Percentiles rank a stretch among this genome's conserved stretches.
phyloP scores from a whole-genome alignment of 2,329 filamentous ascomycete genomes.

The Chaetoscypha palmicola region DNA sequence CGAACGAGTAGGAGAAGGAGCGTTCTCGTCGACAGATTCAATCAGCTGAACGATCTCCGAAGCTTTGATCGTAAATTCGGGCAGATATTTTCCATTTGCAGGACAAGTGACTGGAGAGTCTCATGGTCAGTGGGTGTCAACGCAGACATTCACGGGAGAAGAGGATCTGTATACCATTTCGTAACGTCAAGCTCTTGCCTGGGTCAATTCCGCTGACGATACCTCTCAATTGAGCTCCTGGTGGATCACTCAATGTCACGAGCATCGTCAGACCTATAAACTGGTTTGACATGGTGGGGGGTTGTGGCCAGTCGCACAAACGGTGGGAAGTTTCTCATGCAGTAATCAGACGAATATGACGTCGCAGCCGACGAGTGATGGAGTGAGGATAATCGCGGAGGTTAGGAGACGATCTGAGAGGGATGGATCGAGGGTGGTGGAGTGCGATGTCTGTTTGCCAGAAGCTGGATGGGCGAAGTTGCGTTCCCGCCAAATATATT shows the following conservation, averaged over 20 bases:
- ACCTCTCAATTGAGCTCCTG: slow-evolving; percentile 30
- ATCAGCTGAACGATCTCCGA: slow-evolving; percentile 29
- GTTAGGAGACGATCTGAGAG: too few relatives aligned
- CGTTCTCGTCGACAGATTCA: slow-evolving; percentile 28
- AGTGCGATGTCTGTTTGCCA: too few relatives aligned
- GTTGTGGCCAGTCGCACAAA: slow-evolving; percentile 10
- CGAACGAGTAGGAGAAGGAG: slow-evolving; percentile 4
- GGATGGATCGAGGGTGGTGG: too few relatives aligned
- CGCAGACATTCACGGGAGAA: too few relatives aligned
- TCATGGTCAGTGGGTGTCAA: slow-evolving; percentile 3
- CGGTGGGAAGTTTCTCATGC: too few relatives aligned
- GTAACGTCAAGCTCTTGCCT: slow-evolving; percentile 30
- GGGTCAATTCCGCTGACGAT: slow-evolving; percentile 30
- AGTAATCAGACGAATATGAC: background rate
- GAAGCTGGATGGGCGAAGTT: background rate
- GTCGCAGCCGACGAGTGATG: background rate
- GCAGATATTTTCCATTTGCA: slow-evolving; percentile 27
- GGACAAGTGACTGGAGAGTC: slow-evolving; percentile 25
- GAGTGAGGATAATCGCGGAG: too few relatives aligned
- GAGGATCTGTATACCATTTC: slow-evolving; percentile 30
- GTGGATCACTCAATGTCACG: slow-evolving; percentile 31
- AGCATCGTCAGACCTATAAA: slow-evolving; percentile 33
- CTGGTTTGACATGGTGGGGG: slow-evolving; percentile 27
- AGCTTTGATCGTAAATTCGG: slow-evolving; percentile 30
- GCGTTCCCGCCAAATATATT: background rate